These are phyloP conservation scores for Tricholoma sp. DNA, from an alignment of 768 basidiomycete species.

Conservation along the genomic window DNA sequence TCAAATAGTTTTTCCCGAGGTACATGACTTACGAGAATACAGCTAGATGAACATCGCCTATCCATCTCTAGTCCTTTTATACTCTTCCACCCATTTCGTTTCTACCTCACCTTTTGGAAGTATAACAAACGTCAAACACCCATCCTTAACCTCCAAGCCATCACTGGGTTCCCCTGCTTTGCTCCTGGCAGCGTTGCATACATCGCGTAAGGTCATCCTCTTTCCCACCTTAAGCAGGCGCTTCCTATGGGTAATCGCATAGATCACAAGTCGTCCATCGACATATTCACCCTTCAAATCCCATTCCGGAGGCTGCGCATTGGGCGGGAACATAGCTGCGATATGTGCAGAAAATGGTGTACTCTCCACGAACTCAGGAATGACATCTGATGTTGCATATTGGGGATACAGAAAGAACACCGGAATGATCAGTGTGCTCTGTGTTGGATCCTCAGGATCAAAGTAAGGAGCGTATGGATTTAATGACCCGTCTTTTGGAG, in stretches of 20 bases:
- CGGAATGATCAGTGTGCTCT: conserved; percentile 68
- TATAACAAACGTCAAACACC: conserved; percentile 75
- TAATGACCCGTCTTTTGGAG: conserved; percentile 45
- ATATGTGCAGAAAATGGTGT: conserved; percentile 79
- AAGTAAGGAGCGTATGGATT: conserved; percentile 63
- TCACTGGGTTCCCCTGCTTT: conserved; percentile 60
- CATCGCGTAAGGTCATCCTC: conserved; percentile 80
- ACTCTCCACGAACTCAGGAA: conserved; percentile 80
- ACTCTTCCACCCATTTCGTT: conserved; percentile 82
- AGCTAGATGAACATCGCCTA: background rate
- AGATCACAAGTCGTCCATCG: conserved; percentile 63
- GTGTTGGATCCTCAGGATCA: conserved; percentile 57
- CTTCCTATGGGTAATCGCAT: conserved; percentile 73
- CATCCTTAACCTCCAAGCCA: conserved; percentile 81
- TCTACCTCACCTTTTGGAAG: conserved; percentile 75
- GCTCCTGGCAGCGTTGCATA: conserved; percentile 57
- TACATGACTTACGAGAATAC: background rate
- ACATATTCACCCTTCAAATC: conserved; percentile 67
- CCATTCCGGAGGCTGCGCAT: conserved; percentile 66
- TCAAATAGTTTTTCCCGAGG: background rate
- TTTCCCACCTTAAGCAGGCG: conserved; percentile 88
- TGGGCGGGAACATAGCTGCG: conserved; percentile 76
- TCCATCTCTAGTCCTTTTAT: conserved; percentile 54
- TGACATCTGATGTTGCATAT: conserved; percentile 83
- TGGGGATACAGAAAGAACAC: conserved; percentile 94